Percentiles rank a stretch among this genome's conserved stretches.
Conservation (phyloP, 345 rosid species). For the Arabis hirsuta region DNA sequence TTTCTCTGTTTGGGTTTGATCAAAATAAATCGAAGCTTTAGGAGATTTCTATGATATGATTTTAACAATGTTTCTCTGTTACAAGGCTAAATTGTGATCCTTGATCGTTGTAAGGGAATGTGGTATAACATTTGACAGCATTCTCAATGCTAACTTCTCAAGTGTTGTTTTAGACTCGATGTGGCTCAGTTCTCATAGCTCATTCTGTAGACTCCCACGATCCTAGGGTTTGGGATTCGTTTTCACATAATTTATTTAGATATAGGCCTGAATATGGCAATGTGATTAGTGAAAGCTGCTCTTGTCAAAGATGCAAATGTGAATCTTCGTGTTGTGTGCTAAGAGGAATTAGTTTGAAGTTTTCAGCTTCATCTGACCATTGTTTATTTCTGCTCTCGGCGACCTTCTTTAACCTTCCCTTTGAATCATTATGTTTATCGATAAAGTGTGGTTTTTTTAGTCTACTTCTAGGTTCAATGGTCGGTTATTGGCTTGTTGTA, state of each 20-base stretch:
- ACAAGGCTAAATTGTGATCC: not conserved
- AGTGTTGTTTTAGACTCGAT: conserved; percentile 17
- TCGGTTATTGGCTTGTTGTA: not conserved
- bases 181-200: conserved; percentile 17
- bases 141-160: conserved; percentile 6
- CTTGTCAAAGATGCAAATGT: conserved; percentile 2
- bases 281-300: conserved; percentile 13
- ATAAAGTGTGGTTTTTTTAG: conserved; percentile 1
- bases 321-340: not conserved
- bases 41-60: not conserved
- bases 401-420: not conserved
- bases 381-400: not conserved
- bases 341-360: conserved; percentile 2
- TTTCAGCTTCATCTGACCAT: not conserved
- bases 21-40: not conserved
- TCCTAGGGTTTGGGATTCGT: not conserved
- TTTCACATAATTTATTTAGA: no score
- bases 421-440: not conserved
- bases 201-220: not conserved
- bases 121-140: conserved; percentile 12
- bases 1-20: conserved; percentile 1
- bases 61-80: not conserved
- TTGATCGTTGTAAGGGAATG: conserved; percentile 21
- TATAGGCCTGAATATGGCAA: not conserved
- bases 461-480: not conserved